Evolutionary conservation across 2,329 filamentous ascomycete species (phyloP).

Genomic region (Grosmannia serpens): DNA sequence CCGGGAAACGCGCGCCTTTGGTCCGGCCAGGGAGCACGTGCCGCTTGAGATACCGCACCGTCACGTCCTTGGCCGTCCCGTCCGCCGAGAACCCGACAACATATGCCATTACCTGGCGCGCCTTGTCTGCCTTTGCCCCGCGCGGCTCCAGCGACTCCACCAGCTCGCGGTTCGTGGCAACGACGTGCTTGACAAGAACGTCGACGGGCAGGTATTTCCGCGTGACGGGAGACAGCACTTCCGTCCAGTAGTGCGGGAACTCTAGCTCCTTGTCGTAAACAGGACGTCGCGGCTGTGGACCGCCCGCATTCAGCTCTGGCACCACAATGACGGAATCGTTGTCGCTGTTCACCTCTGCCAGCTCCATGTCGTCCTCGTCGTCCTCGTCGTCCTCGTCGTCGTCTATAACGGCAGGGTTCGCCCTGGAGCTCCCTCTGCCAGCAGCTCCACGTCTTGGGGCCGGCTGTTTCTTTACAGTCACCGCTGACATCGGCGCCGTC

Average conservation of each 20-base stretch:
- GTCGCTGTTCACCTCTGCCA: constrained; percentile 40
- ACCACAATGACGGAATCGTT: constrained; percentile 50
- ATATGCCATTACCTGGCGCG: constrained; percentile 84
- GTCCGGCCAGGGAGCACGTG: constrained; percentile 79
- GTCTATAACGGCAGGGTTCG: neutral
- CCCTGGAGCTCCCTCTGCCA: neutral
- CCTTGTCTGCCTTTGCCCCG: constrained; percentile 70
- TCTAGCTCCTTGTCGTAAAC: constrained; percentile 63
- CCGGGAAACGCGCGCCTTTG: constrained; percentile 67
- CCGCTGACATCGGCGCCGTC: neutral
- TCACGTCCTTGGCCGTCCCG: constrained; percentile 89
- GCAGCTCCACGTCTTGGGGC: neutral
- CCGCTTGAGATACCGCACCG: constrained; percentile 75
- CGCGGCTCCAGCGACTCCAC: constrained; percentile 70
- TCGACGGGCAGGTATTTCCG: constrained; percentile 73
- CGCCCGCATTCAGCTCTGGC: constrained; percentile 24
- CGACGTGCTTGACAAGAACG: constrained; percentile 53
- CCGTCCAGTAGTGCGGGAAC: constrained; percentile 88
- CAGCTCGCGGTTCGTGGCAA: constrained; percentile 62
- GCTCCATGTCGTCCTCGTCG: constrained; percentile 32
- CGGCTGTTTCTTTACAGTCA: neutral
- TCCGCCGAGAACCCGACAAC: constrained; percentile 73
- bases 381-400: constrained; percentile 15
- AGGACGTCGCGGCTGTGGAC: neutral
- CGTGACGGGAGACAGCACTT: constrained; percentile 73